Evolutionary conservation across 2,329 filamentous ascomycete species (phyloP).

Genomic region (Nakataea oryzae): DNA sequence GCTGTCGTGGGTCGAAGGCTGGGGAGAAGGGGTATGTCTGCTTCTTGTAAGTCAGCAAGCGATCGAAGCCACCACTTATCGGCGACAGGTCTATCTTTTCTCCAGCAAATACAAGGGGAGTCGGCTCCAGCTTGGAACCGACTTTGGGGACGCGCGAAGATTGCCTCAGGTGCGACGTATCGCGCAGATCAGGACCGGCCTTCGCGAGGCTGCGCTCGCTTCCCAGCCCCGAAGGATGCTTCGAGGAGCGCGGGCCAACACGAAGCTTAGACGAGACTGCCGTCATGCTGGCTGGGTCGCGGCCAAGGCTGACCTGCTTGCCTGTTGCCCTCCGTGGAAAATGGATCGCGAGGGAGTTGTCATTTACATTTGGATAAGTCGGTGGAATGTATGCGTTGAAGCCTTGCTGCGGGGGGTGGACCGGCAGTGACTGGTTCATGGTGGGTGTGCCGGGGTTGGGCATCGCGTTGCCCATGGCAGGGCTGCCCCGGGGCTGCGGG

Average conservation of each 20-base stretch:
- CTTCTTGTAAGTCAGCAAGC: conserved; percentile 58
- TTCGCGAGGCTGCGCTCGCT: no score
- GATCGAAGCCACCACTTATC: conserved; percentile 60
- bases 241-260: no score
- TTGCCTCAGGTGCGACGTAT: conserved; percentile 14
- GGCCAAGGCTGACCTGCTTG: conserved; percentile 35
- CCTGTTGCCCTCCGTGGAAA: conserved; percentile 8
- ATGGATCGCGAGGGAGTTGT: conserved; percentile 19
- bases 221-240: no score
- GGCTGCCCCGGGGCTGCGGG: conserved; percentile 55
- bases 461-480: conserved; percentile 54
- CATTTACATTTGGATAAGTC: conserved; percentile 49
- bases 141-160: conserved; percentile 13
- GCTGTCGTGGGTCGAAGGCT: conserved; percentile 26
- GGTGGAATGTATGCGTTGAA: conserved; percentile 3
- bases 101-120: conserved; percentile 10
- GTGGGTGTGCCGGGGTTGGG: conserved; percentile 53
- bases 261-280: not conserved
- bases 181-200: no score
- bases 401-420: conserved; percentile 26
- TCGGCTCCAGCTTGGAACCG: not conserved
- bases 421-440: conserved; percentile 57
- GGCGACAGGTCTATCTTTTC: conserved; percentile 45
- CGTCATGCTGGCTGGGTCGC: conserved; percentile 21
- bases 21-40: conserved; percentile 54